These are phyloP conservation scores for Yueomyces sinensis DNA, from an alignment of 805 yeast species.

Conservation along the genomic window DNA sequence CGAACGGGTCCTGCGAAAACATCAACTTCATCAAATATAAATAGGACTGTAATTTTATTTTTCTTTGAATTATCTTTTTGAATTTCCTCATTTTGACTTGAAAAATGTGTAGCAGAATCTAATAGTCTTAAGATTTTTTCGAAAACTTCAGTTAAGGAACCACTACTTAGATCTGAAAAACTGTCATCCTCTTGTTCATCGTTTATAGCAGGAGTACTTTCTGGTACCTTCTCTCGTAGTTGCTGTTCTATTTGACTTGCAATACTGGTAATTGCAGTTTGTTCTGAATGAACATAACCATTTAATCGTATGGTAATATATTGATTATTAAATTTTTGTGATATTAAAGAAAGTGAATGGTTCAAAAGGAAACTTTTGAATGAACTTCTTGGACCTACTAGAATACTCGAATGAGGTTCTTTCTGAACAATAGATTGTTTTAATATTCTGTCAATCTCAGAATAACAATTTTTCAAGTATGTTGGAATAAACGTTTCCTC, in stretches of 20 bases:
- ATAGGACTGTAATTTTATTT: conserved; percentile 52
- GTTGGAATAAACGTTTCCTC: conserved; percentile 9
- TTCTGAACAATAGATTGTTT: conserved; percentile 50
- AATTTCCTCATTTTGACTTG: conserved; percentile 14
- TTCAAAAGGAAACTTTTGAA: conserved; percentile 64
- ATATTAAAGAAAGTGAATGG: conserved; percentile 37
- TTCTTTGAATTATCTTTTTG: conserved; percentile 9
- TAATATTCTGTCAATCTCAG: conserved; percentile 43
- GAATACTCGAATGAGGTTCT: conserved; percentile 70
- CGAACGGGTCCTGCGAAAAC: conserved; percentile 55
- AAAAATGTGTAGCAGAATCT: conserved; percentile 22
- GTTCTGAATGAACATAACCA: conserved; percentile 64
- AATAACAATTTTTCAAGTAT: conserved; percentile 11
- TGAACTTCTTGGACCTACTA: conserved; percentile 68
- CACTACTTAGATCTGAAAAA: conserved; percentile 31
- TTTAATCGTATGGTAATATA: conserved; percentile 53
- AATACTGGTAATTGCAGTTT: conserved; percentile 68
- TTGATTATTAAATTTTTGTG: conserved; percentile 28
- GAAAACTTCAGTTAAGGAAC: conserved; percentile 48
- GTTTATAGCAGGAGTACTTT: background rate
- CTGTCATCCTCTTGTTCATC: conserved; percentile 3
- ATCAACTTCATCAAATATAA: conserved; percentile 79
- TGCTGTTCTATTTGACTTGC: conserved; percentile 65
- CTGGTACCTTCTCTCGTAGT: conserved; percentile 10
- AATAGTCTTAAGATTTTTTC: conserved; percentile 40